A percentile compares a stretch with the other conserved stretches of the same genome.
These are phyloP conservation scores for Avena eriantha DNA, from an alignment of 176 grass and related monocot genomes.

Conservation along the genomic window DNA sequence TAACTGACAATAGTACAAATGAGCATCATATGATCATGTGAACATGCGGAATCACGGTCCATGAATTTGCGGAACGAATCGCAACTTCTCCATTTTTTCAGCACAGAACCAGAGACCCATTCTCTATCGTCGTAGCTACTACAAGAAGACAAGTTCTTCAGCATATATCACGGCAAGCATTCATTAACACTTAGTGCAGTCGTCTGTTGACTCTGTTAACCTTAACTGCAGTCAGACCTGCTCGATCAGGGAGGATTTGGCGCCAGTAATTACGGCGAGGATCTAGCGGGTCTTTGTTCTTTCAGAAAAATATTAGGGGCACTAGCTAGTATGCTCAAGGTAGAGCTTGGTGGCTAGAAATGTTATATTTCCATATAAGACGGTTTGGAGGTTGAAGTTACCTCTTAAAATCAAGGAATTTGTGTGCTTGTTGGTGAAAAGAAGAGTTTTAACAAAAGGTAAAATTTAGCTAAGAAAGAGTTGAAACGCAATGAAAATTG, in stretches of 20 bases:
- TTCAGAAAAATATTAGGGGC: background rate
- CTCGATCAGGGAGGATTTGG: too few species aligned
- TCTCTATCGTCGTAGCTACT: slow-evolving; percentile 26
- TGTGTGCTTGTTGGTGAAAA: too few species aligned
- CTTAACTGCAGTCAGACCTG: too few species aligned
- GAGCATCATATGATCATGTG: background rate
- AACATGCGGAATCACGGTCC: slow-evolving; percentile 34
- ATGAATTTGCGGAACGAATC: background rate
- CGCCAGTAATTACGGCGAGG: too few species aligned
- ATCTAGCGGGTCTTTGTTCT: background rate
- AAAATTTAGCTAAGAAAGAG: too few species aligned
- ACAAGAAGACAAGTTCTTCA: slow-evolving; percentile 13
- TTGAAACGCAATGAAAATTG: too few species aligned
- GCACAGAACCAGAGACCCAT: slow-evolving; percentile 25
- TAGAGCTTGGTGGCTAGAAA: too few species aligned
- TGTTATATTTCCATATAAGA: too few species aligned
- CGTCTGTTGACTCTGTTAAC: background rate
- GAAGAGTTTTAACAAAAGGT: too few species aligned
- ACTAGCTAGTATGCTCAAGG: background rate
- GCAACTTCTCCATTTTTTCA: background rate
- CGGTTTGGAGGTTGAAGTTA: too few species aligned
- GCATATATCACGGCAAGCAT: slow-evolving; percentile 35
- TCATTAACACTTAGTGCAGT: slow-evolving; percentile 1
- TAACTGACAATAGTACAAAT: too few species aligned
- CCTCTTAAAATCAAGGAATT: too few species aligned